Evolutionary conservation across 805 yeast species (phyloP), one percentile per base, ranked within the genome.

Genomic region (Schwanniomyces polymorphus): DNA sequence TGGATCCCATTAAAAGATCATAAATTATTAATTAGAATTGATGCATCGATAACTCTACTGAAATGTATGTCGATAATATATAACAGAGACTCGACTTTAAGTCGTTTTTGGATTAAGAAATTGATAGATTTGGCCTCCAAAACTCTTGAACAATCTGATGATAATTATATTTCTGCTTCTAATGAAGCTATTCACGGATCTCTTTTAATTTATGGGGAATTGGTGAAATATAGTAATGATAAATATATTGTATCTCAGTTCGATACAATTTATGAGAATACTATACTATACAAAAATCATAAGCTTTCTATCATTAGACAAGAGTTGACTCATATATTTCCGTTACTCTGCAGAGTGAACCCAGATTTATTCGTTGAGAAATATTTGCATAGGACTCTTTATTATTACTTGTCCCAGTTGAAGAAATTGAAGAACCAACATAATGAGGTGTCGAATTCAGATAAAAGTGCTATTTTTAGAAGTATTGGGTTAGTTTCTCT

Each of bases 1-100:
- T 92, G 97, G 97, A 76, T 84, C 34, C 96, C 95, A 0, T 70
- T 94, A 38, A 76, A 92, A 51, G 98, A 94, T 63, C 76, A 83
- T 16, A 91, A 88, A 57, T 70, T 82, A 16, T 75, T 80, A 1
- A 85, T 92, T 35, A 75, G 98, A 55, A 77, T 77, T 46, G 98
- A 92, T 61, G 85, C 97, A 0, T 97, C 97, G 0, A 75, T 80
- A 0, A 85, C 96, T 1, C 69, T 94, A 46, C 85, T 86, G 23
- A 80, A 83, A 47, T 90, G 97, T 62, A 75, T 91, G 55, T 79
- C 79, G 42, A 90, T 94, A 7, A 81, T 92, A 11, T 84, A 86
- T 55, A 85, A 86, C 46, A 76, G 98, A 51, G 97, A 92, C 61
- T 64, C 76, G 8, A 80, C 80, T 33, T 68, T 88, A 42, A 79